Evolutionary conservation across 768 basidiomycete genomes (phyloP), one percentile per base, ranked within the genome.

Genomic region (Boletus reticuloceps): DNA sequence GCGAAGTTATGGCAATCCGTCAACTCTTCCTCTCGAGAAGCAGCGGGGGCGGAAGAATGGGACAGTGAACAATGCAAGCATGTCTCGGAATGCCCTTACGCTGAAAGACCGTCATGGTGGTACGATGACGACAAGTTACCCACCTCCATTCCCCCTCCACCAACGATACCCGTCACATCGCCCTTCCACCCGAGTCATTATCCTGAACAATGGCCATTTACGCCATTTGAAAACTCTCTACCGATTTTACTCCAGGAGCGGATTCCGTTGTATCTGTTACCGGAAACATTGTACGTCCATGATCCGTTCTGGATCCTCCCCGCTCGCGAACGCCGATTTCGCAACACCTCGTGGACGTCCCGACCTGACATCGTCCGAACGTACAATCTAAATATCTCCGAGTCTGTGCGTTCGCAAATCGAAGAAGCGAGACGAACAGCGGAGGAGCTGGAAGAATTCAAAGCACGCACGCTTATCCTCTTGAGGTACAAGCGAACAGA

Each of bases 261-360:
- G 5, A 60, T 78, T 32, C 70, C 75, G 0, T 52, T 67, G 6
- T 53, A 72, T 37, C 61, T 75, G 5, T 68, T 77, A 19, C 79
- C 79, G 0, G 55, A 73, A 59, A 76, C 61, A 19, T 66, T 80
- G 11, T 56, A 74, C 22, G 75, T 80, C 1, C 78, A 80, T 51
- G 78, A 79, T 52, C 78, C 79, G 0, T 77, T 68, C 58, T 61
- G 64, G 50, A 40, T 74, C 10, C 70, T 79, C 32, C 17, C 53
- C 29, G 68, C 68, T 17, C 7, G 16, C 25, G 0, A 45, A 5
- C 45, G 8, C 37, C 5, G 29, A 1, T 37, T 48, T 5, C 50
- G 11, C 2, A 10, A 61, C n/a, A 60, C 34, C 2, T 44, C 58
- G 3, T 75, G 76, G 73, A 60, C 43, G 1, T 60, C 69, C 3